Percentiles rank a stretch among this genome's conserved stretches.
These are phyloP conservation scores for Neonectria coccinea DNA, from an alignment of 2,329 filamentous ascomycete species.

Conservation along the genomic window DNA sequence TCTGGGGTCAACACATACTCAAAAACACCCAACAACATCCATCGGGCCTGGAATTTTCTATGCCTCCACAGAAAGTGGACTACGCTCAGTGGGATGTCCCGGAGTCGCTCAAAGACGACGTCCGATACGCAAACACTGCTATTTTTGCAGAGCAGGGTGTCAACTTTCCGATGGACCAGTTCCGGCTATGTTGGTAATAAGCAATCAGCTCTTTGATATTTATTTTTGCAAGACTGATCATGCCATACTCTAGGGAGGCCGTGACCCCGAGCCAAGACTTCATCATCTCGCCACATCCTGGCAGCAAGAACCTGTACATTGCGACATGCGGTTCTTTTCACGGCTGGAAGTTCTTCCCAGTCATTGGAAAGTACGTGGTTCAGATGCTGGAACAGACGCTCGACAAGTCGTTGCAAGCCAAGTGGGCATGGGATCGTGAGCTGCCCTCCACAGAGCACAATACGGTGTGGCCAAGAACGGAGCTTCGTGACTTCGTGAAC, in stretches of 20 bases:
- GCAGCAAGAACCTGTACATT: constrained; percentile 3
- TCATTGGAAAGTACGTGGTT: neutral
- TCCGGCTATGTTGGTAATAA: constrained; percentile 10
- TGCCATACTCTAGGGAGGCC: neutral
- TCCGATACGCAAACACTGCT: neutral
- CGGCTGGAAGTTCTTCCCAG: constrained; percentile 7
- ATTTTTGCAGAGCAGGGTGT: neutral
- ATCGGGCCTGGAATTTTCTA: neutral
- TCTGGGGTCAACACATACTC: constrained; percentile 4
- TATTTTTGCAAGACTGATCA: too few species aligned
- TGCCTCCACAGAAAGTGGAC: constrained; percentile 1
- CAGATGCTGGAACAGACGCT: constrained; percentile 5
- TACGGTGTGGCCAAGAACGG: constrained; percentile 1
- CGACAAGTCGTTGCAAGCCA: neutral
- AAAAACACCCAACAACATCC: neutral
- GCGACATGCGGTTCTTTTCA: constrained; percentile 3
- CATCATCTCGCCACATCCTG: constrained; percentile 4
- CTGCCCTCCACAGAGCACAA: neutral
- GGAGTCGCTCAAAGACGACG: neutral
- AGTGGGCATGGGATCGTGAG: constrained; percentile 9
- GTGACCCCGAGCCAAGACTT: constrained; percentile 1
- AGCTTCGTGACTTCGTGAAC: neutral
- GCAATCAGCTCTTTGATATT: neutral
- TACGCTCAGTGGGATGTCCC: constrained; percentile 2
- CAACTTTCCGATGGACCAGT: neutral